Conservation (phyloP, 2,329 filamentous ascomycete genomes). For the Fusarium metavorans region DNA sequence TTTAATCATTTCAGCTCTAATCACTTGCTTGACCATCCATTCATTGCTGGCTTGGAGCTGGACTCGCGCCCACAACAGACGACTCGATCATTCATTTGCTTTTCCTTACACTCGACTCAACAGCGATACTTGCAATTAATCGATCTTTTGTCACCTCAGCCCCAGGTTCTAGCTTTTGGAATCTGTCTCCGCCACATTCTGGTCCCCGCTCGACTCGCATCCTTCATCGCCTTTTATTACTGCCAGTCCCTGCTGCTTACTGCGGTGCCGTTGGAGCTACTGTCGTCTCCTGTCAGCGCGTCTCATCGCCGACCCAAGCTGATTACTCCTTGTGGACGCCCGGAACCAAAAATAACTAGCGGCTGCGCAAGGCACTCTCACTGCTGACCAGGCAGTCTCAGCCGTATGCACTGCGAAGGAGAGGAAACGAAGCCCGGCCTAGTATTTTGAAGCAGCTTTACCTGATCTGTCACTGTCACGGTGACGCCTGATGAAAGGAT, state of each 20-base stretch:
- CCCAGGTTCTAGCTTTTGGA: slow-evolving; percentile 18
- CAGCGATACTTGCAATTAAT: slow-evolving; percentile 2
- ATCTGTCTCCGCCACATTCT: slow-evolving; percentile 21
- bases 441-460: slow-evolving; percentile 4
- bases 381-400: slow-evolving; percentile 3
- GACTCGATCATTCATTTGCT: slow-evolving; percentile 13
- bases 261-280: slow-evolving; percentile 9
- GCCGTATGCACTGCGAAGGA: slow-evolving; percentile 2
- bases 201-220: slow-evolving; percentile 3
- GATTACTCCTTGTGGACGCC: slow-evolving; percentile 15
- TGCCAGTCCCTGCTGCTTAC: slow-evolving; percentile 7
- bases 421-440: not conserved
- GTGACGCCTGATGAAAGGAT: slow-evolving; percentile 33
- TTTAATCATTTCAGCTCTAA: slow-evolving; percentile 3
- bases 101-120: slow-evolving; percentile 2
- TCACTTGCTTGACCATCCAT: slow-evolving; percentile 11
- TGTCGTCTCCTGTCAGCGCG: slow-evolving; percentile 32
- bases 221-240: not conserved
- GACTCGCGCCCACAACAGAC: slow-evolving; percentile 33
- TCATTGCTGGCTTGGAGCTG: slow-evolving; percentile 37
- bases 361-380: slow-evolving; percentile 28
- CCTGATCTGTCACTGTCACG: slow-evolving; percentile 17
- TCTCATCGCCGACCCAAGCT: slow-evolving; percentile 23
- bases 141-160: slow-evolving; percentile 11
- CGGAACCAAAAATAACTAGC: slow-evolving; percentile 41